Conservation (phyloP, 2,329 filamentous ascomycete genomes). For the Exophiala calicioides region DNA sequence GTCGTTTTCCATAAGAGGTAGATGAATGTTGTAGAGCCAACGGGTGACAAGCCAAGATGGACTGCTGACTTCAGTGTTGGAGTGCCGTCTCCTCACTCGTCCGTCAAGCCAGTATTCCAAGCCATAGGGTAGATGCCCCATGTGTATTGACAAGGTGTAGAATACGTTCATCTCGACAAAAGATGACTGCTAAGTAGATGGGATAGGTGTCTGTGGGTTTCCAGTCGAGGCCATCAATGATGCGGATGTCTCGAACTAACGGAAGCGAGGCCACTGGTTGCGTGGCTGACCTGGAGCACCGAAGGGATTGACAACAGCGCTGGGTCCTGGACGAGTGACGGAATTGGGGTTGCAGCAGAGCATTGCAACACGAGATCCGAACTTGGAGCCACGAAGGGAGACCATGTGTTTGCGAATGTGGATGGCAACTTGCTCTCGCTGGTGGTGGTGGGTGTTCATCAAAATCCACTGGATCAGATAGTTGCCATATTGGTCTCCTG, state of each 20-base stretch:
- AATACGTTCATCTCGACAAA: slow-evolving; percentile 29
- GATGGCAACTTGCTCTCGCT: slow-evolving; percentile 86
- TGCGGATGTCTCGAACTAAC: slow-evolving; percentile 40
- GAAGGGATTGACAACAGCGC: slow-evolving; percentile 63
- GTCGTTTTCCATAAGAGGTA: too few relatives aligned
- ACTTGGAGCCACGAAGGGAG: slow-evolving; percentile 95
- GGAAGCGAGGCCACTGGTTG: slow-evolving; percentile 56
- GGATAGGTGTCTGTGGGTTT: slow-evolving; percentile 17
- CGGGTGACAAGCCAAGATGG: slow-evolving; percentile 23
- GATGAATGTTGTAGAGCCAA: too few relatives aligned
- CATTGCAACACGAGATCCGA: slow-evolving; percentile 97
- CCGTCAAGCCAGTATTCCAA: slow-evolving; percentile 32
- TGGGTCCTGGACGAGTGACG: slow-evolving; percentile 83
- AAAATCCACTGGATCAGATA: slow-evolving; percentile 98
- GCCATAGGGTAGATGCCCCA: slow-evolving; percentile 26
- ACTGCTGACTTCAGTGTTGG: slow-evolving; percentile 17
- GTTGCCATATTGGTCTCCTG: slow-evolving; percentile 98
- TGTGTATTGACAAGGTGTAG: slow-evolving; percentile 29
- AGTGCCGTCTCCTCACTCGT: slow-evolving; percentile 15
- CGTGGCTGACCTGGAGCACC: slow-evolving; percentile 58
- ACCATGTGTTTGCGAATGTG: slow-evolving; percentile 99
- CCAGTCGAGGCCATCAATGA: slow-evolving; percentile 1
- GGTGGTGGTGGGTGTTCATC: slow-evolving; percentile 80
- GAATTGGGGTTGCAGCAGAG: slow-evolving; percentile 94
- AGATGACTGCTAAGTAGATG: slow-evolving; percentile 31